Base-by-base conservation (phyloP, 2,329 filamentous ascomycete species). In the Colletotrichum nymphaeae region DNA sequence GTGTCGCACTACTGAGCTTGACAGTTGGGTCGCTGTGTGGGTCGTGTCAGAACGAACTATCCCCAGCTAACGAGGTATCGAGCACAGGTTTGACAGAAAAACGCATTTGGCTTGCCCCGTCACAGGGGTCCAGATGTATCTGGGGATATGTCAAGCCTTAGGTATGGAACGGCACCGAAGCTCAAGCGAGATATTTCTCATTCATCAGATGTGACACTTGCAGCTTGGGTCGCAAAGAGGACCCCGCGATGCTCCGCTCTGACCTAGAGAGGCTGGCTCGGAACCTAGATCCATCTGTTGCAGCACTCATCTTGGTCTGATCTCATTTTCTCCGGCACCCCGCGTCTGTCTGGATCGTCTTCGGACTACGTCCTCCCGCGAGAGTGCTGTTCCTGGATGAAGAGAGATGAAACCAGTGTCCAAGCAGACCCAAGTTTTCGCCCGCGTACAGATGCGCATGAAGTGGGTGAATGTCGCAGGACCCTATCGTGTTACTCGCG, bases 191-290 rank as follows among this genome's bases (percentile, higher is more conserved):
- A 63, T 63, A 62, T 52, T 46, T 52, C 22, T 26, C 32, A 49
- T 37, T 37, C 53, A 26, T 59, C 59, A 69, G 55, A 69, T 26
- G 65, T 55, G 58, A 59, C 30, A 46, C 28, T n/a, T 69, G 46
- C 65, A 57, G 52, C 64, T 46, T 53, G 30, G 65, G 53, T 63
- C 65, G 55, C 32, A 72, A 7, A n/a, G 65, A 58, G 37, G 49
- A 26, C 58, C 37, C 37, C 63, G 22, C 49, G 42, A 42, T 14
- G n/a, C 42, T 42, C 24, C 69, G 69, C 69, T 63, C 56, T 63
- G 69, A 63, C 65, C 42, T 28, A 4, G 24, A 64, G 30, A 28
- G 22, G 49, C 7, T 55, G 62, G 24, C 62, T 9, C 26, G 30
- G 28, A 30, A 19, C 49, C 22, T 55, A 22, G 5, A 64, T 7